Evolutionary conservation across 1,139 yeast species (phyloP), one percentile per base, ranked within the genome.

Genomic region (Saccharomyces hybrid): DNA sequence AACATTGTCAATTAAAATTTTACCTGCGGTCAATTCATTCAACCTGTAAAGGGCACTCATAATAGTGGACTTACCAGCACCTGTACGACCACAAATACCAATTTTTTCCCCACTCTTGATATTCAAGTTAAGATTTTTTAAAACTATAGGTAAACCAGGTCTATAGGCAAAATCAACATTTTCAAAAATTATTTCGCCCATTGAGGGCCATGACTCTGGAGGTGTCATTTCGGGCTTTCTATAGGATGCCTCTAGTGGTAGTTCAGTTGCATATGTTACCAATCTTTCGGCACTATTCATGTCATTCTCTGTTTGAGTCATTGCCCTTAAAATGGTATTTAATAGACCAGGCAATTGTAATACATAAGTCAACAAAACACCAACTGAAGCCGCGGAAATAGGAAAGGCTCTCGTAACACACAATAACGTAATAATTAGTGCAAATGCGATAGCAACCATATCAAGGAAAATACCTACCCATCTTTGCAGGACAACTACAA

Each of bases 221-320:
- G 95, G 91, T 4, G 77, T 70, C 2, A 75, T 73, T 50, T 79
- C 87, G 0, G 79, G 73, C 52, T 77, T 80, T 46, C 69, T 71
- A 66, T 80, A 80, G 0, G 79, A 74, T 0, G 85, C 83, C 64
- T 86, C 93, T 60, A 78, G 80, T 0, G 86, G 87, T 54, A 88
- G 71, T 31, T 84, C 83, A 26, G 77, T 75, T 0, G 91, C 93
- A 69, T 88, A 88, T 55, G 83, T 79, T 57, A 81, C 78, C 52
- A 89, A 71, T 67, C 97, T 79, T 72, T 89, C 96, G n/a, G 84
- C 93, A 6, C 95, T 83, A 64, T 86, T 87, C 89, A 88, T 80
- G 65, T 85, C 86, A 70, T 86, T 88, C 67, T 88, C 96, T 31
- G 86, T 80, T 64, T 83, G 84, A 0, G 95, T 86, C 57, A 75